phyloP scores from a whole-genome alignment of 2,329 filamentous ascomycete species.

The Fusarium veterinarium region DNA sequence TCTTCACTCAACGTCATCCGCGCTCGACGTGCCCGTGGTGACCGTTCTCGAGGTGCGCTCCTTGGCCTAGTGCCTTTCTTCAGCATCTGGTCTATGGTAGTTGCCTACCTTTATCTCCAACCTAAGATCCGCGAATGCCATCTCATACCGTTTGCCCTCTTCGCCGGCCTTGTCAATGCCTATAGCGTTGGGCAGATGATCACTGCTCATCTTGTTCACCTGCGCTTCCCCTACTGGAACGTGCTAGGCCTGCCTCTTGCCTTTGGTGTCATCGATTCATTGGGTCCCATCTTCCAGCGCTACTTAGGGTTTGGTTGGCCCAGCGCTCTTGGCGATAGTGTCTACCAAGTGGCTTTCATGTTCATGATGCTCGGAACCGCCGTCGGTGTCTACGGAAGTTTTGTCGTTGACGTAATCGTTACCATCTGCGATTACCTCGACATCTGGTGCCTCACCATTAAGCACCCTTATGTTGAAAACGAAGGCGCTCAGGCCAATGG shows the following conservation, averaged over 20 bases:
- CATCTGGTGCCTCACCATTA: slow-evolving; percentile 98
- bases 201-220: slow-evolving; percentile 89
- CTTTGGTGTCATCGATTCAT: slow-evolving; percentile 81
- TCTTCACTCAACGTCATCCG: slow-evolving; percentile 86
- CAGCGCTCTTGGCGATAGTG: slow-evolving; percentile 76
- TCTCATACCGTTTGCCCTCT: slow-evolving; percentile 89
- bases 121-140: slow-evolving; percentile 85
- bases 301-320: slow-evolving; percentile 77
- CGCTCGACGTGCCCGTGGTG: slow-evolving; percentile 78
- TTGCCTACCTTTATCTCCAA: slow-evolving; percentile 84
- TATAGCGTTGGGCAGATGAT: slow-evolving; percentile 98
- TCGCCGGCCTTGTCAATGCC: slow-evolving; percentile 89
- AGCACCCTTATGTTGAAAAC: slow-evolving; percentile 74
- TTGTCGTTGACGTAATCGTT: slow-evolving; percentile 96
- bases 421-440: slow-evolving; percentile 98
- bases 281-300: slow-evolving; percentile 75
- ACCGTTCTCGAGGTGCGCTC: slow-evolving; percentile 79
- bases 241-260: slow-evolving; percentile 82
- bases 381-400: slow-evolving; percentile 94
- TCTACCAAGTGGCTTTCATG: slow-evolving; percentile 92
- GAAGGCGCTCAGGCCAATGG: slow-evolving; percentile 43
- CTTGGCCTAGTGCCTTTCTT: slow-evolving; percentile 87
- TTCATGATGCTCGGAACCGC: slow-evolving; percentile 88
- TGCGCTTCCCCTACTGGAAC: slow-evolving; percentile 91
- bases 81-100: slow-evolving; percentile 79